Conservation (phyloP, 2,329 filamentous ascomycete species). For the Monilinia aucupariae region DNA sequence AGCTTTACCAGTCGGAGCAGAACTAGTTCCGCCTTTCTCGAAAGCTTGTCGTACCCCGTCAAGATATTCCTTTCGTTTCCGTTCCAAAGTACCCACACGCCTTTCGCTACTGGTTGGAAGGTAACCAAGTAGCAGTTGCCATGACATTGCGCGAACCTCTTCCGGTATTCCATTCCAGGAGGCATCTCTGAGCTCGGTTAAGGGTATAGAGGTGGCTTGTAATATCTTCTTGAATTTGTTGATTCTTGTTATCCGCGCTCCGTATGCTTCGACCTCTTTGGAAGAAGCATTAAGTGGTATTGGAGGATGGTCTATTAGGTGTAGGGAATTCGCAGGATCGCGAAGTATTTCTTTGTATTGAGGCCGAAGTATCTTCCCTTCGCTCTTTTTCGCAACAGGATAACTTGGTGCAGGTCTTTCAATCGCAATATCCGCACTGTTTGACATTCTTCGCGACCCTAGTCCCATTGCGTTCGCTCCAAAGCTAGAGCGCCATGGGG, state of each 20-base stretch:
- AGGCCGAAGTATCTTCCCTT: conserved; percentile 91
- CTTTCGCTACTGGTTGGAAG: conserved; percentile 94
- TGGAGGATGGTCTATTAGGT: conserved; percentile 84
- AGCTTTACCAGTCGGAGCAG: conserved; percentile 42
- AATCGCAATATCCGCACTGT: conserved; percentile 91
- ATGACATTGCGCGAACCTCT: conserved; percentile 97
- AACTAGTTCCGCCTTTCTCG: conserved; percentile 54
- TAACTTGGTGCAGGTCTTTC: conserved; percentile 79
- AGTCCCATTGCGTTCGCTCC: conserved; percentile 37
- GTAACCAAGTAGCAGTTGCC: conserved; percentile 92
- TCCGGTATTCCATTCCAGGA: conserved; percentile 94
- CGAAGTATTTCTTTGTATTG: conserved; percentile 95
- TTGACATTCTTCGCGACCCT: conserved; percentile 58
- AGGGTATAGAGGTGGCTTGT: conserved; percentile 82
- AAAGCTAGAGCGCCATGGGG: conserved; percentile 37
- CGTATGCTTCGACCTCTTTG: conserved; percentile 82
- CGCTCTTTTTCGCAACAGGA: conserved; percentile 79
- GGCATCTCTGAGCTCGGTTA: conserved; percentile 74
- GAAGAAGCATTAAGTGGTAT: conserved; percentile 66
- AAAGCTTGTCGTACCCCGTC: conserved; percentile 78
- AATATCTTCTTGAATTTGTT: conserved; percentile 98
- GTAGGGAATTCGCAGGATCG: conserved; percentile 86
- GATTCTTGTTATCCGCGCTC: conserved; percentile 83
- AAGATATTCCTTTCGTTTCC: conserved; percentile 93
- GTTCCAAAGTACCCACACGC: conserved; percentile 80